A percentile compares a stretch with the other conserved stretches of the same genome.
phyloP scores from a whole-genome alignment of 495 filamentous ascomycete species.

The Daldinia caldariorum region DNA sequence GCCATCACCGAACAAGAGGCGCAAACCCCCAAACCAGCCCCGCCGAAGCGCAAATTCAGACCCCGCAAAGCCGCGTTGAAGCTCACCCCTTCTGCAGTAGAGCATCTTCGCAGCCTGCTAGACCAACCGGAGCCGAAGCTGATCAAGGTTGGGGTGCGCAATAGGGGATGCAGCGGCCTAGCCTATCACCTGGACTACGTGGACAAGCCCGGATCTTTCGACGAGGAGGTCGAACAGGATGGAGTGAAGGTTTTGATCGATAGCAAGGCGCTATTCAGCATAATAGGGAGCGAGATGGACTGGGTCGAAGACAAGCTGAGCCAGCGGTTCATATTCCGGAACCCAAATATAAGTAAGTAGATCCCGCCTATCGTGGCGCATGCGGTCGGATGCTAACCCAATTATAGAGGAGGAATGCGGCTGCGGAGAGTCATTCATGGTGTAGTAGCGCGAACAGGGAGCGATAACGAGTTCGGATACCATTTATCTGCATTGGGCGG shows the following conservation, averaged over 20 bases:
- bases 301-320: slow-evolving; percentile 96
- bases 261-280: slow-evolving; percentile 95
- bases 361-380: not conserved
- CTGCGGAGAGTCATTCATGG: slow-evolving; percentile 97
- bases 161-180: slow-evolving; percentile 92
- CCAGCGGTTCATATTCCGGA: slow-evolving; percentile 89
- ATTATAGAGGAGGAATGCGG: slow-evolving; percentile 91
- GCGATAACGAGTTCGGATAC: slow-evolving; percentile 32
- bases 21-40: slow-evolving; percentile 65
- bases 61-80: slow-evolving; percentile 92
- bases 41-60: slow-evolving; percentile 73
- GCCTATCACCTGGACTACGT: slow-evolving; percentile 98
- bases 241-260: slow-evolving; percentile 96
- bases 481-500: slow-evolving; percentile 41
- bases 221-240: slow-evolving; percentile 94
- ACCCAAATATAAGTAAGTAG: slow-evolving; percentile 96
- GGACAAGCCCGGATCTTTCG: slow-evolving; percentile 84
- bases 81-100: slow-evolving; percentile 78
- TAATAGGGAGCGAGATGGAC: slow-evolving; percentile 99
- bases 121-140: slow-evolving; percentile 86
- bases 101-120: slow-evolving; percentile 77
- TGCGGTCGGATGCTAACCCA: slow-evolving; percentile 49
- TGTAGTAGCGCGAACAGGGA: slow-evolving; percentile 52
- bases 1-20: slow-evolving; percentile 69
- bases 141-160: slow-evolving; percentile 93